Evolutionary conservation across 345 rosid species (phyloP), one percentile per base, ranked within the genome.

Genomic region (Syzygium jambos): DNA sequence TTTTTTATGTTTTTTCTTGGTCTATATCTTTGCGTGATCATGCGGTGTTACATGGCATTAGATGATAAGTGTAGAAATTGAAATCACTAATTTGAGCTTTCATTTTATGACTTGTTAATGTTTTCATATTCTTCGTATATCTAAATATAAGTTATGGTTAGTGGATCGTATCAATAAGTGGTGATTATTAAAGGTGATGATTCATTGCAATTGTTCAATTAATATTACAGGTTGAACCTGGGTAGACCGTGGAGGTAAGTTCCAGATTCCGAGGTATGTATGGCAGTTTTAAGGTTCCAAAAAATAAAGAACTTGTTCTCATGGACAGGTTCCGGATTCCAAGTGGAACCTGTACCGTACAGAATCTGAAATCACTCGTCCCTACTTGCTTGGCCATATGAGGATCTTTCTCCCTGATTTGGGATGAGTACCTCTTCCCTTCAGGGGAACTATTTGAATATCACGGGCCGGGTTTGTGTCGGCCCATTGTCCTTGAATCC

Each of bases 301-400:
- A 59, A 57, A 23, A 10, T 57, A 25, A 25, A 11, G 11, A 59
- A 59, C 1, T 25, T 25, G 1, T 2, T 25, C 2, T 0, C 10
- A 3, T 0, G 11, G 0, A 0, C 2, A 59, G 0, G 2, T 59
- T 59, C 12, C 1, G 0, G 0, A 0, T 59, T 11, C 1, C 25
- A 59, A 0, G 25, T 57, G 2, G 25, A 57, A 57, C 13, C 2
- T 23, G 3, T 56, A 23, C 43, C 23, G 1, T 41, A 4, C 43
- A 41, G 25, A 56, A 56, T 2, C 0, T 23, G 0, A 1, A 56
- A 56, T 3, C 4, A 0, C 13, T 23, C 13, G 1, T 6, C 11
- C 1, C 0, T 7, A 7, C 55, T 17, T 17, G 11, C 77, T 29
- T 2, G 41, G 77, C 11, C 15, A 15, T 29, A 7, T 2, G 38